Evolutionary conservation across 225 moss, liverwort and hornwort genomes (phyloP).

Genomic region (Straminergon stramineum): DNA sequence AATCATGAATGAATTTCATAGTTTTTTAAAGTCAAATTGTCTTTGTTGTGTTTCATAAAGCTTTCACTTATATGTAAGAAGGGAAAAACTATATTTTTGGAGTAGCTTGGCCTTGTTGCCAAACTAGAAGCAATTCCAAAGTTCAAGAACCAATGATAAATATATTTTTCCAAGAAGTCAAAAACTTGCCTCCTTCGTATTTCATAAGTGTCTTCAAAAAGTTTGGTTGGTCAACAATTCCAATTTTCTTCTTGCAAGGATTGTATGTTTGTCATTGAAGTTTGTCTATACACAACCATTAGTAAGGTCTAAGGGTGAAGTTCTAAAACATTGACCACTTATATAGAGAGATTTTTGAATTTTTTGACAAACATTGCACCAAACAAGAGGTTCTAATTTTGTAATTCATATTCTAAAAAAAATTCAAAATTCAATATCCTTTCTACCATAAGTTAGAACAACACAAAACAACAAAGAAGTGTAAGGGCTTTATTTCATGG

Average conservation of each 20-base stretch:
- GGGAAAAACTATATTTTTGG: background rate
- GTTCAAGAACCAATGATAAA: background rate
- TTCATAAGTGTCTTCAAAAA: background rate
- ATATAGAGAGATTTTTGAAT: background rate
- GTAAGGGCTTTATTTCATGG: too few species aligned
- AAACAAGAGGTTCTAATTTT: too few species aligned
- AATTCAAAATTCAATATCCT: too few species aligned
- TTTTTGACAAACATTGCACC: background rate
- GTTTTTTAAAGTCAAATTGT: background rate
- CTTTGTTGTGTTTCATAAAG: background rate
- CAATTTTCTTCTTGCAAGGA: background rate
- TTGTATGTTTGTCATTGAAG: background rate
- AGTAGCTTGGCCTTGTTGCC: background rate
- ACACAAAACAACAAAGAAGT: too few species aligned
- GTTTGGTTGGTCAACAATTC: background rate
- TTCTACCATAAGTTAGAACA: too few species aligned
- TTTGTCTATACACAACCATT: background rate
- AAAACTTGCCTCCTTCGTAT: rapidly evolving
- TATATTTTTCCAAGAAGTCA: background rate
- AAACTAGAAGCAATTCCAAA: background rate
- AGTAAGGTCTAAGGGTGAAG: rapidly evolving
- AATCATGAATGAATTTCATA: background rate
- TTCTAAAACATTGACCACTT: background rate
- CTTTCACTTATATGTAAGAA: background rate
- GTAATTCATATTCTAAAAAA: too few species aligned